These are phyloP conservation scores for Wakefieldia striispora DNA, from an alignment of 768 basidiomycete genomes.

Conservation along the genomic window DNA sequence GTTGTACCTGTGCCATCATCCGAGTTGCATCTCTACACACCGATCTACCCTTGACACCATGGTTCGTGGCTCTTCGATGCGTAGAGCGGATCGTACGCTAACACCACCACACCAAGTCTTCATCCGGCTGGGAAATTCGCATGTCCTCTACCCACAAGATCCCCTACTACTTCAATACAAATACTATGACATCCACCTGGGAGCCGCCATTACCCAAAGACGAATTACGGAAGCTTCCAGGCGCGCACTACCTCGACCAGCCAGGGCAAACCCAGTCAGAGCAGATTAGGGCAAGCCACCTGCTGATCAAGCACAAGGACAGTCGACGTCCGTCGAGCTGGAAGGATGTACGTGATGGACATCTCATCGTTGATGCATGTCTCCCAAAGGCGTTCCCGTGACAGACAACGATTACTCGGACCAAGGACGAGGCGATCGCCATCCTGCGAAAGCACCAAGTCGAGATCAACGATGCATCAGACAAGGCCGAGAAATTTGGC, in stretches of 20 bases:
- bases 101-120: constrained; percentile 9
- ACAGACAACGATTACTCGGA: constrained; percentile 75
- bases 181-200: constrained; percentile 77
- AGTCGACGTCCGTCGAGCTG: constrained; percentile 80
- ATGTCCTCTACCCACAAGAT: constrained; percentile 73
- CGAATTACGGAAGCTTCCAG: constrained; percentile 61
- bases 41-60: constrained; percentile 16
- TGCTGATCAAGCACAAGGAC: constrained; percentile 87
- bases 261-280: constrained; percentile 53
- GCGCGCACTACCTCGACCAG: constrained; percentile 52
- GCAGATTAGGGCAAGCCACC: constrained; percentile 90
- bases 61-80: constrained; percentile 16
- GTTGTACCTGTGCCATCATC: not conserved
- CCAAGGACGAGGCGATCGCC: constrained; percentile 86
- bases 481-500: constrained; percentile 61
- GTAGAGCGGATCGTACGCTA: constrained; percentile 5
- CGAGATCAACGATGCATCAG: constrained; percentile 48
- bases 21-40: constrained; percentile 3
- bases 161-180: constrained; percentile 86
- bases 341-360: constrained; percentile 62
- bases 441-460: constrained; percentile 65
- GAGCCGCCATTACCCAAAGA: constrained; percentile 64
- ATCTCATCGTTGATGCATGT: not conserved
- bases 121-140: constrained; percentile 75
- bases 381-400: not conserved